phyloP scores from a whole-genome alignment of 2,329 filamentous ascomycete genomes.

The Alternaria solani region DNA sequence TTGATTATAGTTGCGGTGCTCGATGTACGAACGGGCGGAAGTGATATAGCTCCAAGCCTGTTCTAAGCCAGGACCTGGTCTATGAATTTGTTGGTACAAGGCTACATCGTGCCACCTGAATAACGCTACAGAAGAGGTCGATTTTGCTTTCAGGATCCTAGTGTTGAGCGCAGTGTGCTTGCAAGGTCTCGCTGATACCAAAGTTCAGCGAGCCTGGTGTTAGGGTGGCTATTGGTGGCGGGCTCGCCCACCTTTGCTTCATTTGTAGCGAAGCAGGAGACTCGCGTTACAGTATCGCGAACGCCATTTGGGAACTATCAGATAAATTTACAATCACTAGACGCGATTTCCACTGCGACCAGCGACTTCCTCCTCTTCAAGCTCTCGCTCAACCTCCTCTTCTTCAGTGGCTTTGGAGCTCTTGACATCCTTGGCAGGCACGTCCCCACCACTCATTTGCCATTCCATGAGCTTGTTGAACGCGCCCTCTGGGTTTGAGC shows the following conservation, averaged over 20 bases:
- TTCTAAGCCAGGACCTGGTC: background rate
- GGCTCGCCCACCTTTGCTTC: conserved; percentile 2
- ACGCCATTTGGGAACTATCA: background rate
- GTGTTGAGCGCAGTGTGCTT: background rate
- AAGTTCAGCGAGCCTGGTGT: background rate
- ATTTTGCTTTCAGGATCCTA: background rate
- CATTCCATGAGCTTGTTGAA: conserved; percentile 98
- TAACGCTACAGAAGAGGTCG: background rate
- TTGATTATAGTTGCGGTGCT: conserved; percentile 2
- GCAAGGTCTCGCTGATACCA: background rate
- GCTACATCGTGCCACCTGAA: background rate
- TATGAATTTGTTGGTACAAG: background rate
- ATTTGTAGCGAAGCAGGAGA: background rate
- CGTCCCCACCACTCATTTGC: conserved; percentile 90
- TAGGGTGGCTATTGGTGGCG: background rate
- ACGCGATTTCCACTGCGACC: conserved; percentile 19
- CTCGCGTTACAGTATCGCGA: background rate
- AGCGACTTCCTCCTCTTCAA: conserved; percentile 50
- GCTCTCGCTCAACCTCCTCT: conserved; percentile 59
- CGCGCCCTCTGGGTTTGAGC: conserved; percentile 75
- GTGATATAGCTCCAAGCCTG: background rate
- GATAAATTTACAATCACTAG: conserved; percentile 11
- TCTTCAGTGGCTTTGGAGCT: conserved; percentile 55
- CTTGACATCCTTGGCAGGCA: conserved; percentile 27
- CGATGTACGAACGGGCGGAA: background rate